Base-by-base conservation (phyloP, 768 basidiomycete species). In the Mycena venus region DNA sequence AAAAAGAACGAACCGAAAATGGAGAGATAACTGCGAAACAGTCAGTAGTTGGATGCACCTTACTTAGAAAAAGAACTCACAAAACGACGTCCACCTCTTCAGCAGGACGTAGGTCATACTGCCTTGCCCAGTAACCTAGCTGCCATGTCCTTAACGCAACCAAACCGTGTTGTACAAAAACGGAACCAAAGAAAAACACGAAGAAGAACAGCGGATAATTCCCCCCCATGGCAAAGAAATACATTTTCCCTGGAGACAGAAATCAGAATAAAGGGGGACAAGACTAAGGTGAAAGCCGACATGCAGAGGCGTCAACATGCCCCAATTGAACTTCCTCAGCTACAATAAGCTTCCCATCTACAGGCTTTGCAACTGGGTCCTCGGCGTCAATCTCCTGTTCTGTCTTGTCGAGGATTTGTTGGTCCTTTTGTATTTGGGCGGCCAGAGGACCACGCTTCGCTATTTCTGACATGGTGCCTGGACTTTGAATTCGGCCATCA, bases 291-390 rank as follows among this genome's bases (percentile, higher is more conserved):
- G 44, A 36, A 51, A 2, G 61, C 68, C 8, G 5, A 74, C 73
- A 7, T 4, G 73, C 34, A 31, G 68, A 44, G 86, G 88, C 89
- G 49, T 88, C 87, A 29, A 93, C 87, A 71, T 89, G 89, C 1
- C 92, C 92, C 58, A 87, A 82, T 7, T 84, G 86, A 40, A 92
- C 86, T 77, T 94, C 93, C 79, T 1, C 93, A 0, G 87, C 88
- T 7, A 91, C 80, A 55, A 93, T 88, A 12, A 94, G 85, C 77
- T 92, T 91, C 2, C 91, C 91, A 53, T 86, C 86, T 34, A 77
- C 81, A 12, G 76, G 73, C 29, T 69, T 59, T 15, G 76, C 68
- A 34, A 71, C 79, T 23, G 71, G 73, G 12, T 58, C 69, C 32
- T 31, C 58, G 75, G 71, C 77, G 25, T 75, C 75, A 64, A 81